Percentiles rank a stretch among this genome's conserved stretches.
Conservation (phyloP, 371 early-diverging fungal genomes). For the Syncephalis fuscata region DNA sequence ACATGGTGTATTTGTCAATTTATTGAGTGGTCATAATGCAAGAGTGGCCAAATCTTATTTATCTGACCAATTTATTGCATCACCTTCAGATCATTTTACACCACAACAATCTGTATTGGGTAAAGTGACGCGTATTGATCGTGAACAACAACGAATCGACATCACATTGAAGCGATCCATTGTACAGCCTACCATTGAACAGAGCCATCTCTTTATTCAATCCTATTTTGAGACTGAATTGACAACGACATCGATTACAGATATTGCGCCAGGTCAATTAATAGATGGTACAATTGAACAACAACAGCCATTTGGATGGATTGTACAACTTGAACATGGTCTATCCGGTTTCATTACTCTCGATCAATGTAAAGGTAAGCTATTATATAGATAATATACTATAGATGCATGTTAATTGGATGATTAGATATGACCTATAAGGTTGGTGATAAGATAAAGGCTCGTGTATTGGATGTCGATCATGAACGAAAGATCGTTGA, state of each 20-base stretch:
- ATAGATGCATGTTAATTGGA: too few species aligned
- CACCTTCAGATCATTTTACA: constrained; percentile 21
- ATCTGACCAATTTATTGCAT: constrained; percentile 35
- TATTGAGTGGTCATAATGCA: constrained; percentile 31
- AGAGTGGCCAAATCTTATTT: constrained; percentile 16
- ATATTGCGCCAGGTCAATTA: constrained; percentile 15
- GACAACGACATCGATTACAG: constrained; percentile 9
- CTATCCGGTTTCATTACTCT: constrained; percentile 33
- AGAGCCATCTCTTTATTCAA: constrained; percentile 21
- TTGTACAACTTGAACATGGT: constrained; percentile 23
- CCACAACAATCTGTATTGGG: constrained; percentile 47
- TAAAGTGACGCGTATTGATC: constrained; percentile 23
- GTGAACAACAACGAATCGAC: constrained; percentile 15
- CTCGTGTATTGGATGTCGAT: constrained; percentile 48
- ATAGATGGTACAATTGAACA: constrained; percentile 31
- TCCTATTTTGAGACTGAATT: constrained; percentile 29
- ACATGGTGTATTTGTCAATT: constrained; percentile 35
- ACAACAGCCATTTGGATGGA: constrained; percentile 27
- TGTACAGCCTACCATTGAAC: constrained; percentile 13
- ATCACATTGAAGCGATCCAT: constrained; percentile 42
- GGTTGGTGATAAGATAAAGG: constrained; percentile 23
- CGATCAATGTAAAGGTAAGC: constrained; percentile 22
- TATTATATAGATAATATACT: too few species aligned
- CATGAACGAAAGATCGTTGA: constrained; percentile 33
- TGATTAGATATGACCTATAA: too few species aligned